phyloP scores from a whole-genome alignment of 805 yeast species.

The Metschnikowia lachancei region DNA sequence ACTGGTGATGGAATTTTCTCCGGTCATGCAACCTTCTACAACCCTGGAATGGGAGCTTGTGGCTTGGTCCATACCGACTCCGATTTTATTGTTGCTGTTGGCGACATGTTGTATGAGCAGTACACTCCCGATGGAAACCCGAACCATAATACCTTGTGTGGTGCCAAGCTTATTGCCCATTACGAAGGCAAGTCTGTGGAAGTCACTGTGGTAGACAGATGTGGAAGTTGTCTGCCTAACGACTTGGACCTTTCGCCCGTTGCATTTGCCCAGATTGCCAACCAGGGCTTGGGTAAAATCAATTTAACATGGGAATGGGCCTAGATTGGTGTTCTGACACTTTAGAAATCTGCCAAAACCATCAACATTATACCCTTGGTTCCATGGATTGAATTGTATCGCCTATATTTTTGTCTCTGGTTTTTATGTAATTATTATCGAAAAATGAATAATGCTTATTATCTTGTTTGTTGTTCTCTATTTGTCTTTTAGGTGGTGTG shows the following conservation, averaged over 20 bases:
- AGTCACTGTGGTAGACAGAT: slow-evolving; percentile 57
- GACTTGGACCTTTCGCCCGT: slow-evolving; percentile 61
- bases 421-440: no score
- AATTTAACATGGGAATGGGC: slow-evolving; percentile 49
- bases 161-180: slow-evolving; percentile 47
- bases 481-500: no score
- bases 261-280: slow-evolving; percentile 54
- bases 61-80: slow-evolving; percentile 44
- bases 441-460: no score
- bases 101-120: slow-evolving; percentile 40
- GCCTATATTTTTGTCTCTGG: no score
- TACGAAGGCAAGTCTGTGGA: slow-evolving; percentile 51
- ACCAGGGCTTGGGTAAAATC: slow-evolving; percentile 51
- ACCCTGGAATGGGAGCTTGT: slow-evolving; percentile 53
- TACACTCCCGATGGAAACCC: slow-evolving; percentile 36
- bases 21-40: slow-evolving; percentile 53
- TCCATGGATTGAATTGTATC: no score
- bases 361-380: no score
- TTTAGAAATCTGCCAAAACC: no score
- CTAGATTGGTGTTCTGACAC: neutral
- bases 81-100: slow-evolving; percentile 55
- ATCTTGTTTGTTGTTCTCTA: no score
- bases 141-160: slow-evolving; percentile 51
- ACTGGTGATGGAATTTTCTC: slow-evolving; percentile 20
- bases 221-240: slow-evolving; percentile 50